Evolutionary conservation across 768 basidiomycete species (phyloP).

Genomic region (Boletus huronensis): DNA sequence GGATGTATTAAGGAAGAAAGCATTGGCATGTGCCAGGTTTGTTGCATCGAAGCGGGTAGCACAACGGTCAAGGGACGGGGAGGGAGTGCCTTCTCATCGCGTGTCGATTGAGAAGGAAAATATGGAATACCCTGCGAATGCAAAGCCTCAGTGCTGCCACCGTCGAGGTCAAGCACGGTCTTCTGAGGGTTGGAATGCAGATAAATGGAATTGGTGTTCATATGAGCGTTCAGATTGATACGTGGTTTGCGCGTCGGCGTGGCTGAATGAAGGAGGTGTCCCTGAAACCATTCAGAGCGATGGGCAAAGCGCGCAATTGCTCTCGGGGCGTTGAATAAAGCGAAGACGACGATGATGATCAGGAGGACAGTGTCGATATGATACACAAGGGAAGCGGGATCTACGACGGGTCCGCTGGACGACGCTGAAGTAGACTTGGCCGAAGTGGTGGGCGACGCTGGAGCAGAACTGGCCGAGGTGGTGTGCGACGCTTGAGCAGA

Average conservation of each 20-base stretch:
- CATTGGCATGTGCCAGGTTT: conserved; percentile 33
- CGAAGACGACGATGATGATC: conserved; percentile 37
- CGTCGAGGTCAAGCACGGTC: conserved; percentile 17
- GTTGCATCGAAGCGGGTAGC: not conserved
- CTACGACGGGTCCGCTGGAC: not conserved
- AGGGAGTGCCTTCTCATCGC: conserved; percentile 16
- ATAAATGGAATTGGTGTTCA: conserved; percentile 14
- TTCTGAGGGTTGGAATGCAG: conserved; percentile 13
- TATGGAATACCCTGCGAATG: conserved; percentile 5
- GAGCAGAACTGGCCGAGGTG: not conserved
- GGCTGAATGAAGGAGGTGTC: conserved; percentile 41
- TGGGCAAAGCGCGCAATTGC: conserved; percentile 48
- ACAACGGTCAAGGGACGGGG: conserved; percentile 8
- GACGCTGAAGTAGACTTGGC: not conserved
- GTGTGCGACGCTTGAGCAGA: not conserved
- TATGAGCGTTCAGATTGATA: conserved; percentile 13
- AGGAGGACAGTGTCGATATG: conserved; percentile 47
- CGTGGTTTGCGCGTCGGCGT: conserved; percentile 2
- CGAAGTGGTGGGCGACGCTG: not conserved
- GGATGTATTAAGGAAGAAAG: conserved; percentile 42
- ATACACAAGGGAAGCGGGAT: conserved; percentile 24
- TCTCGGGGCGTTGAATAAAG: conserved; percentile 46
- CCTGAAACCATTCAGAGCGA: conserved; percentile 48
- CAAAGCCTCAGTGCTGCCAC: conserved; percentile 4
- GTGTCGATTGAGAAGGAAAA: not conserved